Evolutionary conservation across 139 green algal genomes (phyloP).

Genomic region (Coelastrella sp.): DNA sequence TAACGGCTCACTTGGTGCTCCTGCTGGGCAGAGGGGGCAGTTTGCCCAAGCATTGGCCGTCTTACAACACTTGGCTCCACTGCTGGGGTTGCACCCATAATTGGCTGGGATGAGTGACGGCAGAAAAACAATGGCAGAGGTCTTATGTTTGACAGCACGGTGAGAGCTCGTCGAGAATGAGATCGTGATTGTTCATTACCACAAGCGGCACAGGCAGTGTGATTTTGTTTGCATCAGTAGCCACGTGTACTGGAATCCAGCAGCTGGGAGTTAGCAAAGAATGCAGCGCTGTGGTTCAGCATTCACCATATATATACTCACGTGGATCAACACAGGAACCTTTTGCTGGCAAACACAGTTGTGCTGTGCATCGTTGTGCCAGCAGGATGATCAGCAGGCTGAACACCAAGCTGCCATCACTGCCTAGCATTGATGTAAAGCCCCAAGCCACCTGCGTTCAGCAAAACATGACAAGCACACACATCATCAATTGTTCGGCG

Average conservation of each 20-base stretch:
- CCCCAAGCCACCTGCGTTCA: no score
- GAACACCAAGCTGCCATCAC: background rate
- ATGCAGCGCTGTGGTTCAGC: no score
- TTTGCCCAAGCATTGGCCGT: constrained; percentile 26
- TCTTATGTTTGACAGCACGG: background rate
- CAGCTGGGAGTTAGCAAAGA: no score
- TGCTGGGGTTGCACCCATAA: constrained; percentile 21
- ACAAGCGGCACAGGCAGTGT: no score
- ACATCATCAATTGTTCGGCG: no score
- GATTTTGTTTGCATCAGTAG: no score
- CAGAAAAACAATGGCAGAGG: no score
- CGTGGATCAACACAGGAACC: background rate
- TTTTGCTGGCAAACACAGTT: background rate
- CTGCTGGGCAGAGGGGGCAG: constrained; percentile 22
- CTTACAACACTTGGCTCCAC: constrained; percentile 5
- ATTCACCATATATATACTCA: background rate
- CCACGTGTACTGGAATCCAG: no score
- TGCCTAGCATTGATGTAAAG: no score
- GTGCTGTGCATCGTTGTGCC: background rate
- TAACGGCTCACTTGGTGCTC: constrained; percentile 24
- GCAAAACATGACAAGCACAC: no score
- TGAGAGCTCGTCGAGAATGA: no score
- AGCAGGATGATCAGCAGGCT: background rate
- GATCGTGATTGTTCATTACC: no score
- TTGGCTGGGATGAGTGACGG: background rate